These are phyloP conservation scores for Cercophora scortea DNA, from an alignment of 495 filamentous ascomycete genomes.

Conservation along the genomic window DNA sequence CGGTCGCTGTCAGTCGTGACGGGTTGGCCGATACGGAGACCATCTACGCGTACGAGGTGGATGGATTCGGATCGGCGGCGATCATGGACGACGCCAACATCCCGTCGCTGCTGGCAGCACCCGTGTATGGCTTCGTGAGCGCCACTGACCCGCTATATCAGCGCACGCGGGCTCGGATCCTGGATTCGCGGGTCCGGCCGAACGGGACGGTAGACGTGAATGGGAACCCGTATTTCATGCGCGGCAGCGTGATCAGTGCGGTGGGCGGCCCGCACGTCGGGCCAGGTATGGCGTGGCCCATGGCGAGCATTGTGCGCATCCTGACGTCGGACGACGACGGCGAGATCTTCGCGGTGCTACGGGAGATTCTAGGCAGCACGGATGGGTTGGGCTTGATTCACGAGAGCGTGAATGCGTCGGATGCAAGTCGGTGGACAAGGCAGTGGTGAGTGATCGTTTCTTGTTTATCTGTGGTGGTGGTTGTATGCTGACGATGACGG, in stretches of 20 bases:
- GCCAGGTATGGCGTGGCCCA: slow-evolving; percentile 53
- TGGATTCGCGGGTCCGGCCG: slow-evolving; percentile 19
- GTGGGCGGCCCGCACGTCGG: slow-evolving; percentile 51
- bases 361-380: slow-evolving; percentile 42
- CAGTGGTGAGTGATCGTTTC: slow-evolving; percentile 38
- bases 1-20: not conserved
- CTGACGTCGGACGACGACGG: slow-evolving; percentile 35
- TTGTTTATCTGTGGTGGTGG: not conserved
- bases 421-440: slow-evolving; percentile 47
- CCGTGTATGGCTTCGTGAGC: slow-evolving; percentile 42
- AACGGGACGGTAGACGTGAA: no score
- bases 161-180: slow-evolving; percentile 44
- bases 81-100: slow-evolving; percentile 62
- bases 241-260: slow-evolving; percentile 43
- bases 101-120: slow-evolving; percentile 47
- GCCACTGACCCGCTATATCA: slow-evolving; percentile 38
- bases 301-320: slow-evolving; percentile 45
- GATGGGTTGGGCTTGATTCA: slow-evolving; percentile 53
- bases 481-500: slow-evolving; percentile 6
- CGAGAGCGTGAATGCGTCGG: slow-evolving; percentile 50
- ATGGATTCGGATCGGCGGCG: slow-evolving; percentile 46
- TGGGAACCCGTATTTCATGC: slow-evolving; percentile 53
- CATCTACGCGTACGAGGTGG: slow-evolving; percentile 56
- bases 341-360: slow-evolving; percentile 42
- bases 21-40: slow-evolving; percentile 11